Conservation (phyloP, 768 basidiomycete genomes). For the Chlorophyllum brunneum region DNA sequence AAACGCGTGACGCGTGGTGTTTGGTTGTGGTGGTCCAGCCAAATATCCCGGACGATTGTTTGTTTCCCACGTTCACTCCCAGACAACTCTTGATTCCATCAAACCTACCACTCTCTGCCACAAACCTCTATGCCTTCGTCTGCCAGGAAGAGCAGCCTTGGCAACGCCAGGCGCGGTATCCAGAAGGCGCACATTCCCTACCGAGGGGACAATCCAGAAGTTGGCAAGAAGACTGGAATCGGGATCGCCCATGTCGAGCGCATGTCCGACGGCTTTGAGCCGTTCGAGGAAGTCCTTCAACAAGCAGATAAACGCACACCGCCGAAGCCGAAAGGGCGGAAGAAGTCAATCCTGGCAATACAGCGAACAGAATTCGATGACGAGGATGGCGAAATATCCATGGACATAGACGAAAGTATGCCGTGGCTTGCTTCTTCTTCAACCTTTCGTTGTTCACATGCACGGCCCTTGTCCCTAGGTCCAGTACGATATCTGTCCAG, state of each 20-base stretch:
- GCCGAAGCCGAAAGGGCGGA: conserved; percentile 48
- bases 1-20: conserved; percentile 12
- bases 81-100: conserved; percentile 1
- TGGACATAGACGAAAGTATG: conserved; percentile 71
- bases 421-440: conserved; percentile 10
- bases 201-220: conserved; percentile 70
- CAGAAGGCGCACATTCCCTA: conserved; percentile 73
- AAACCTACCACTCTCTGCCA: neutral
- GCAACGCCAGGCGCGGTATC: conserved; percentile 46
- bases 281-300: conserved; percentile 69
- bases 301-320: conserved; percentile 68
- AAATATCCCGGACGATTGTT: conserved; percentile 13
- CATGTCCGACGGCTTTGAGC: conserved; percentile 80
- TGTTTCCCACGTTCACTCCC: conserved; percentile 11
- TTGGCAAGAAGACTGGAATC: conserved; percentile 79
- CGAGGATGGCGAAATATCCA: conserved; percentile 67
- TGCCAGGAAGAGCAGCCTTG: conserved; percentile 44
- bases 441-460: neutral
- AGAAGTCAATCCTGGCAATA: conserved; percentile 31
- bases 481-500: conserved; percentile 41
- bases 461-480: conserved; percentile 22
- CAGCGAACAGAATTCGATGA: conserved; percentile 37
- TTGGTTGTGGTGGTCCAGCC: neutral
- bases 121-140: conserved; percentile 36
- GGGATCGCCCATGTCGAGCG: conserved; percentile 64